phyloP scores from a whole-genome alignment of 2,329 filamentous ascomycete genomes.

The Bipolaris zeicola region DNA sequence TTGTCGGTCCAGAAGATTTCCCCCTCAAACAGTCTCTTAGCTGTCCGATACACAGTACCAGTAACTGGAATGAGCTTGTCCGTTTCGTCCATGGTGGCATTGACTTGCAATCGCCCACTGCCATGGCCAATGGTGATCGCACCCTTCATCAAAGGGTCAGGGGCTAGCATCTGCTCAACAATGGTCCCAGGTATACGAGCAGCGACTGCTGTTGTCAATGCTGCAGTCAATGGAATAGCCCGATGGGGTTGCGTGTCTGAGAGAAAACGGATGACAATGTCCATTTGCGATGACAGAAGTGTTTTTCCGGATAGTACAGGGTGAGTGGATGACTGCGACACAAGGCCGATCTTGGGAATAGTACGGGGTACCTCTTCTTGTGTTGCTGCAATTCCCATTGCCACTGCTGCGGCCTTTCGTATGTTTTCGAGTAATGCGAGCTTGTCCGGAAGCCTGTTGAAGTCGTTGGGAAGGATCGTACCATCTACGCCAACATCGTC shows the following conservation, averaged over 20 bases:
- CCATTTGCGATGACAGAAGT: slow-evolving; percentile 39
- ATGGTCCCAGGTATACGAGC: slow-evolving; percentile 46
- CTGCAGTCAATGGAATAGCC: slow-evolving; percentile 52
- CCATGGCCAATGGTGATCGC: slow-evolving; percentile 49
- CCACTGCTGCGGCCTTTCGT: slow-evolving; percentile 60
- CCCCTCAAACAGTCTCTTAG: slow-evolving; percentile 47
- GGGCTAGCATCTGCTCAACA: slow-evolving; percentile 40
- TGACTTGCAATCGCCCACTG: slow-evolving; percentile 47
- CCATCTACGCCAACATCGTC: slow-evolving; percentile 58
- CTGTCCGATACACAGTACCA: slow-evolving; percentile 46
- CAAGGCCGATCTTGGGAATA: slow-evolving; percentile 68
- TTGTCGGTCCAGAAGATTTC: slow-evolving; percentile 32
- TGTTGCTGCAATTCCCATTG: slow-evolving; percentile 64
- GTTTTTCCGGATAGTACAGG: slow-evolving; percentile 48
- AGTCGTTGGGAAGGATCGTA: slow-evolving; percentile 59
- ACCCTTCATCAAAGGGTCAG: slow-evolving; percentile 32
- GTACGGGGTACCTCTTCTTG: slow-evolving; percentile 57
- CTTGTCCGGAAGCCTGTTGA: slow-evolving; percentile 57
- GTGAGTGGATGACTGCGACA: slow-evolving; percentile 52
- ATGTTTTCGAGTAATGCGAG: slow-evolving; percentile 63
- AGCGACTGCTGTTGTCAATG: slow-evolving; percentile 51
- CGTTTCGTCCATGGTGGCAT: slow-evolving; percentile 37
- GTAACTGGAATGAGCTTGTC: slow-evolving; percentile 30
- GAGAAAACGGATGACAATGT: slow-evolving; percentile 52
- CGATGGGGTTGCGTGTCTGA: slow-evolving; percentile 53